Base-by-base conservation (phyloP, 2,329 filamentous ascomycete species). In the Tolypocladium cylindrosporum region DNA sequence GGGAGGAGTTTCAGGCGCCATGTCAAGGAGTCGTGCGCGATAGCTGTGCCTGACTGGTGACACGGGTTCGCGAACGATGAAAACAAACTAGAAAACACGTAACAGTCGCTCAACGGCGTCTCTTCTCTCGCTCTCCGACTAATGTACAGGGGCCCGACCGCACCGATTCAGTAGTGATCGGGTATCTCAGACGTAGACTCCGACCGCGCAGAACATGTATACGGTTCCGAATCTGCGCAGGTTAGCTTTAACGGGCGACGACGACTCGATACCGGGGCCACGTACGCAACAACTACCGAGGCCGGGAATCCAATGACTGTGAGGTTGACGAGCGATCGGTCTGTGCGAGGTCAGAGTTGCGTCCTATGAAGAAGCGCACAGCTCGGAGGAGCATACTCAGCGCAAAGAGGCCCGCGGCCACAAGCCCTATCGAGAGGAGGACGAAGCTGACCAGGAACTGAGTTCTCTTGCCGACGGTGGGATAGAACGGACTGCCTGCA, bases 161-260 rank as follows among this genome's bases (percentile, higher is more conserved):
- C 56, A 58, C 60, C 64, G 63, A 36, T 31, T 13, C 27, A 65
- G 56, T 64, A 62, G 61, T 70, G 60, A 63, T 60, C 67, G 73
- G 76, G 75, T 78, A 76, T 84, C 72, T 79, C 84, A 99, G 74
- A 99, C 91, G 86, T 99, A 97, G 71, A 99, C 94, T 72, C 94
- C 94, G 72, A 94, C 94, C 60, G 92, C 94, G 76, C 94, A 99
- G 77, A 99, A 97, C 88, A 97, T 96, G 77, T 94, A 97, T 52
- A 99, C 91, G 55, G 93, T 88, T 66, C 94, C 94, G 74, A 96
- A 89, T 55, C 93, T 97, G 36, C 24, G n/a, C 1, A 37, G 14
- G 34, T 66, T 57, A 70, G 70, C 56, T 50, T 42, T 16, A 60
- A 39, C 58, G 50, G 40, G 59, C 65, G 48, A n/a, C 0, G 60